Conservation (phyloP, 208 protist genomes). For the Trypanosoma cruzi region DNA sequence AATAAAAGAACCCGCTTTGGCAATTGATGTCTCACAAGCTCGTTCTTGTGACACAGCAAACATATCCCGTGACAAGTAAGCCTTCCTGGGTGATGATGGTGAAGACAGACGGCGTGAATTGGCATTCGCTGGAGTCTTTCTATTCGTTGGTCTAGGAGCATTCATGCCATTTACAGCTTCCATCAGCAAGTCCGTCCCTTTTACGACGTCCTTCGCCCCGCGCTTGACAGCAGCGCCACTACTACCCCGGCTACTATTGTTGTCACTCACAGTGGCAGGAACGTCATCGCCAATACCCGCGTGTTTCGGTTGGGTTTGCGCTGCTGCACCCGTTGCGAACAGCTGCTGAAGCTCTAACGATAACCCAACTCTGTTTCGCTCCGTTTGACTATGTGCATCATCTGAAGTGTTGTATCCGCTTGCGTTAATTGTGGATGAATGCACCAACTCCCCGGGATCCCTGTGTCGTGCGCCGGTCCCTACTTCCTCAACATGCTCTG, state of each 20-base stretch:
- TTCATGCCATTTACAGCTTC: background rate
- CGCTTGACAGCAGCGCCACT: background rate
- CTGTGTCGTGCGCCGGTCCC: background rate
- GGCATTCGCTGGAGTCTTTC: background rate
- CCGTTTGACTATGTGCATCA: background rate
- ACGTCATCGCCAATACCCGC: background rate
- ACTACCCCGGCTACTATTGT: background rate
- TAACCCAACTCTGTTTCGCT: background rate
- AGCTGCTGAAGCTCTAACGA: background rate
- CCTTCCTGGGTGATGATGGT: background rate
- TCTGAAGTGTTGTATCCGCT: background rate
- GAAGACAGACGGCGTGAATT: background rate
- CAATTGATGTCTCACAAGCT: background rate
- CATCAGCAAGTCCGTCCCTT: background rate
- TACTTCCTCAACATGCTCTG: background rate
- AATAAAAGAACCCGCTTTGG: background rate
- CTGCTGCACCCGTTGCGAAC: background rate
- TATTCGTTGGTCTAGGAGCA: background rate
- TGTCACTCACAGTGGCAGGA: background rate
- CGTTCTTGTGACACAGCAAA: slow-evolving; percentile 2
- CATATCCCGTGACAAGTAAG: slow-evolving; percentile 5
- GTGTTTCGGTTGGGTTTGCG: background rate
- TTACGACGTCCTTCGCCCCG: background rate
- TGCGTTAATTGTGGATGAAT: background rate
- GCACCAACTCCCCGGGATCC: background rate